Evolutionary conservation across 108 stramenopile genomes (phyloP).

Genomic region (Cyclotella choctawhatcheeana): DNA sequence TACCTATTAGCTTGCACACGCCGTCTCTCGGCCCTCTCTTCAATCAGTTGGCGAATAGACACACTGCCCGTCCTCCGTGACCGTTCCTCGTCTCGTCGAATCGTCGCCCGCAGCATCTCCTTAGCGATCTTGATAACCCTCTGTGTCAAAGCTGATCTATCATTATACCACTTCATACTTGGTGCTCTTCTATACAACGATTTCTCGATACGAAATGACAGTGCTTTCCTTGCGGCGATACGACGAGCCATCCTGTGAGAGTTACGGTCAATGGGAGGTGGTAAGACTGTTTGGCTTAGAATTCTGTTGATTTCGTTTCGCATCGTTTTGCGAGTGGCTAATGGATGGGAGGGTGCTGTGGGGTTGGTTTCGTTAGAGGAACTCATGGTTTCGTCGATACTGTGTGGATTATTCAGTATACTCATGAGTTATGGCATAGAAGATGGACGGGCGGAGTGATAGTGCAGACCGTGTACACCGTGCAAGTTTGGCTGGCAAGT

Average conservation of each 20-base stretch:
- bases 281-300: neutral
- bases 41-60: neutral
- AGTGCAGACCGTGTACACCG: too few relatives aligned
- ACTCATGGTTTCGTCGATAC: too few relatives aligned
- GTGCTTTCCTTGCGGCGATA: neutral
- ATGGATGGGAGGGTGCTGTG: neutral
- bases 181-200: constrained; percentile 8
- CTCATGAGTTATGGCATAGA: too few relatives aligned
- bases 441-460: too few relatives aligned
- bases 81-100: neutral
- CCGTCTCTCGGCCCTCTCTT: neutral
- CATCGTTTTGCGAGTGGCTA: neutral
- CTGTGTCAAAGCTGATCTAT: neutral
- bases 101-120: neutral
- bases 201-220: neutral
- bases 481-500: too few relatives aligned
- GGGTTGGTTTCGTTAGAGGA: too few relatives aligned
- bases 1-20: too few relatives aligned
- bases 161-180: constrained; percentile 3
- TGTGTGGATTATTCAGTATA: too few relatives aligned
- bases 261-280: neutral
- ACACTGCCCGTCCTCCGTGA: neutral
- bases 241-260: neutral
- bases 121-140: constrained; percentile 3
- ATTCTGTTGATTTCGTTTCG: neutral